A percentile compares a stretch with the other conserved stretches of the same genome.
Evolutionary conservation across 495 filamentous ascomycete genomes (phyloP).

Genomic region (Entonaema liquescens): DNA sequence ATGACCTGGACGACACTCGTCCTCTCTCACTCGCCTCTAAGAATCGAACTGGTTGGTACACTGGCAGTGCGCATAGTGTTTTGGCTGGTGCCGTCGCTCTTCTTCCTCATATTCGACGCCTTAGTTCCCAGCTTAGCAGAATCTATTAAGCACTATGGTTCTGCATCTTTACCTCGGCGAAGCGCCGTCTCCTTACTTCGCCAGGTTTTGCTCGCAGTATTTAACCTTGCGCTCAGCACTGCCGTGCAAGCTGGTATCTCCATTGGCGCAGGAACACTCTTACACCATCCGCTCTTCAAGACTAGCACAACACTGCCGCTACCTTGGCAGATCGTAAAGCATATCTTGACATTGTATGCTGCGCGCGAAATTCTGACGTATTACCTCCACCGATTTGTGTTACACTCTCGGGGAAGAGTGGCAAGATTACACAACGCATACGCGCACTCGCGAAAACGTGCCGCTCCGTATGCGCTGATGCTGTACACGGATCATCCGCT

Average conservation of each 20-base stretch:
- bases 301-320: conserved; percentile 55
- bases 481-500: conserved; percentile 79
- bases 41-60: conserved; percentile 78
- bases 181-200: conserved; percentile 51
- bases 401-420: conserved; percentile 60
- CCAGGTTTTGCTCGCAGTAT: conserved; percentile 62
- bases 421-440: conserved; percentile 64
- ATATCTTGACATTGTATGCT: conserved; percentile 69
- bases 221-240: conserved; percentile 71
- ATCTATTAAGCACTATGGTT: conserved; percentile 74
- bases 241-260: conserved; percentile 63
- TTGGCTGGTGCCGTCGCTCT: conserved; percentile 74
- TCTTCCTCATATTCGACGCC: conserved; percentile 79
- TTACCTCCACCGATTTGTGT: conserved; percentile 72
- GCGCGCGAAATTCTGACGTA: conserved; percentile 70
- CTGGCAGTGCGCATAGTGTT: conserved; percentile 73
- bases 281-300: conserved; percentile 52
- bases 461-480: conserved; percentile 69
- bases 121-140: conserved; percentile 71
- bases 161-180: conserved; percentile 67
- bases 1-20: conserved; percentile 88
- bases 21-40: conserved; percentile 75
- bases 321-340: conserved; percentile 64
- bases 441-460: conserved; percentile 66
- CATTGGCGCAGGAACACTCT: conserved; percentile 41